Conservation (phyloP, 306 rosid genomes). For the Crotalaria pallida region DNA sequence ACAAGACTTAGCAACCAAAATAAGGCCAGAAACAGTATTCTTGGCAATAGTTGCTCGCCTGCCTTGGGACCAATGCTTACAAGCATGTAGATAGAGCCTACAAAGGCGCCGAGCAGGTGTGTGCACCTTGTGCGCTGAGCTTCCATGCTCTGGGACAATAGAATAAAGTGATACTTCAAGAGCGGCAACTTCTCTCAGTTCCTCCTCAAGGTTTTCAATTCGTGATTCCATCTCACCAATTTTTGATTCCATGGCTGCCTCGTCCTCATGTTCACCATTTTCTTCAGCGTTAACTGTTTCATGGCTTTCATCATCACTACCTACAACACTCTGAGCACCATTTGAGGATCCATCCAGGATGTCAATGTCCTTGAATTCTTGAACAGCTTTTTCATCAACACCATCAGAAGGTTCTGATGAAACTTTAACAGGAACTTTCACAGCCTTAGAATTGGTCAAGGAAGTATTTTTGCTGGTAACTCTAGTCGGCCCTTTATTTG, state of each 20-base stretch:
- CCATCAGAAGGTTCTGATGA: conserved; percentile 56
- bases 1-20: conserved; percentile 89
- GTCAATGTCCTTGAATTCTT: conserved; percentile 40
- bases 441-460: conserved; percentile 30
- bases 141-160: conserved; percentile 90
- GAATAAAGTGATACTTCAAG: conserved; percentile 92
- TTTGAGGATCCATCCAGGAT: conserved; percentile 48
- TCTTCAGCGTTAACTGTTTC: conserved; percentile 36
- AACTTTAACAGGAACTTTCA: conserved; percentile 35
- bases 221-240: conserved; percentile 67
- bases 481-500: conserved; percentile 33
- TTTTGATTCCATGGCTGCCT: conserved; percentile 37
- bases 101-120: conserved; percentile 96
- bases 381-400: conserved; percentile 47
- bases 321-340: conserved; percentile 39
- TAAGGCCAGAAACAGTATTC: conserved; percentile 75
- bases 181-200: conserved; percentile 96
- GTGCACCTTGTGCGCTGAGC: conserved; percentile 96
- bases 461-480: conserved; percentile 34
- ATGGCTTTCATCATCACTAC: conserved; percentile 36
- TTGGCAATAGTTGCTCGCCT: conserved; percentile 72
- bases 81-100: conserved; percentile 82
- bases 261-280: conserved; percentile 40
- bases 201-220: conserved; percentile 88
- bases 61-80: conserved; percentile 69